These are phyloP conservation scores for Fusarium haematococcum DNA, from an alignment of 2,329 filamentous ascomycete genomes.

Conservation along the genomic window DNA sequence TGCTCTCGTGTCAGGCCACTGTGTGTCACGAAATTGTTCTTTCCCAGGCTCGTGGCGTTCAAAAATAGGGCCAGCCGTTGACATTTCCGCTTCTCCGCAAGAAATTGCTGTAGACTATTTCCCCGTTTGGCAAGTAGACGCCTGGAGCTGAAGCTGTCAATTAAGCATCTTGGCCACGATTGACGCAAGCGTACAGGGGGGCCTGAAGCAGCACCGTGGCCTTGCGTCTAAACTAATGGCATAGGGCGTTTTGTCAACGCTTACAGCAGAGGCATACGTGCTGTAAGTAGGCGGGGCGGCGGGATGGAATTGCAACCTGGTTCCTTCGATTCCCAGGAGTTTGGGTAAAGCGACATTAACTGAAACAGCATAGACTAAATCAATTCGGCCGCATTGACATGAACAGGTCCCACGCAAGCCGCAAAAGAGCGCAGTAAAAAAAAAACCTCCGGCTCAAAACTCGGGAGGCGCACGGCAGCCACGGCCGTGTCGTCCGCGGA, in stretches of 20 bases:
- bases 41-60: constrained; percentile 26
- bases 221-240: background rate
- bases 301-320: constrained; percentile 10
- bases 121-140: background rate
- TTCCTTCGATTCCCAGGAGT: constrained; percentile 13
- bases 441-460: constrained; percentile 11
- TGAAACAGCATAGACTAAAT: constrained; percentile 5
- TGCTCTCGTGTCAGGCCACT: constrained; percentile 39
- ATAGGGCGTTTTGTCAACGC: constrained; percentile 1
- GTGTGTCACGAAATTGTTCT: constrained; percentile 39
- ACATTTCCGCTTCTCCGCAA: constrained; percentile 45
- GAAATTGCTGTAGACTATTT: background rate
- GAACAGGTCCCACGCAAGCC: background rate
- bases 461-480: background rate
- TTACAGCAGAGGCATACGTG: background rate
- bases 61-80: constrained; percentile 16
- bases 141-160: background rate
- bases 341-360: constrained; percentile 18
- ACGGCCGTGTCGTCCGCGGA: constrained; percentile 35
- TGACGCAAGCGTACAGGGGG: constrained; percentile 13
- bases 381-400: background rate
- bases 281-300: constrained; percentile 8
- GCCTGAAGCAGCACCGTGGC: background rate
- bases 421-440: background rate
- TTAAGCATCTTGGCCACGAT: background rate